Evolutionary conservation across 345 rosid genomes (phyloP).

Genomic region (Eucalyptus paniculata): DNA sequence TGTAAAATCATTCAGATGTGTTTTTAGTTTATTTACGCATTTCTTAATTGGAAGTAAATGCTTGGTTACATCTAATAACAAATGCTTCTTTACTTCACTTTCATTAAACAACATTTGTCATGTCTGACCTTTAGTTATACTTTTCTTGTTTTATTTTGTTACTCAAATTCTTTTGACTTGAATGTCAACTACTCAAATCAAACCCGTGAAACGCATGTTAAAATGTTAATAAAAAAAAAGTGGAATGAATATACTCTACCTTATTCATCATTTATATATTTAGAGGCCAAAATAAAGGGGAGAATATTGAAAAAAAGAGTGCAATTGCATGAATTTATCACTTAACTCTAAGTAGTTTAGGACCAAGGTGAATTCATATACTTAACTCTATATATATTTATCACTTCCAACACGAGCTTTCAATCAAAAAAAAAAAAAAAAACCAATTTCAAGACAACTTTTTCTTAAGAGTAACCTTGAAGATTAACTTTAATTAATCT

Average conservation of each 20-base stretch:
- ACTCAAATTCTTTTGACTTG: no score
- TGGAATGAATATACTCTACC: background rate
- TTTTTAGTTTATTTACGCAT: no score
- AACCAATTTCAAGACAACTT: background rate
- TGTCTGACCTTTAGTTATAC: background rate
- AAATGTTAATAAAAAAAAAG: no score
- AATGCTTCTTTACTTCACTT: background rate
- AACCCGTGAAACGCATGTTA: background rate
- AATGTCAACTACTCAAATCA: no score
- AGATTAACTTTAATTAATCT: background rate
- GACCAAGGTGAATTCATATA: background rate
- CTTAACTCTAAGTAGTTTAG: background rate
- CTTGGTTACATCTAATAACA: background rate
- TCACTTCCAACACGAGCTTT: background rate
- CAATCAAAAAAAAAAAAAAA: background rate
- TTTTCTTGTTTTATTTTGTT: no score
- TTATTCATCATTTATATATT: background rate
- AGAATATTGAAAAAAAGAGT: no score
- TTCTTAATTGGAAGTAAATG: background rate
- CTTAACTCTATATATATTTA: no score
- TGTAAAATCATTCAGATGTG: no score
- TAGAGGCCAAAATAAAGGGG: no score
- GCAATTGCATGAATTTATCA: background rate
- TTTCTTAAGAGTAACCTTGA: background rate
- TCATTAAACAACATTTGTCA: background rate